Evolutionary conservation across 352 stramenopile genomes (phyloP), one percentile per base, ranked within the genome.

Genomic region (Plasmopara muralis): DNA sequence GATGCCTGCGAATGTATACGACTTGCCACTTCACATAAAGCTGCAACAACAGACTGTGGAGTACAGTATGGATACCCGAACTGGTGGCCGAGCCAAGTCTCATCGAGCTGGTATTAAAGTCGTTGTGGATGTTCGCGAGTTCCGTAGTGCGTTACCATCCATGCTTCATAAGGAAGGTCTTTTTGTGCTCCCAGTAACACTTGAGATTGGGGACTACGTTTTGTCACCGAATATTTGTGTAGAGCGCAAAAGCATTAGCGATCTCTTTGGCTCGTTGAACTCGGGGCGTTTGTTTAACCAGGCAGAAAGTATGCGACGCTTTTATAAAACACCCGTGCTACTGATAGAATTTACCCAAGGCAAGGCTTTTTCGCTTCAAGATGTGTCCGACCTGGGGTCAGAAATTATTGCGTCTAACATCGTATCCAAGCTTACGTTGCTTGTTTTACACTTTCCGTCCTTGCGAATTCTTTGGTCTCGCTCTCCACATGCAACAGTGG

Each of bases 191-290:
- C 95, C 97, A 7, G 77, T 97, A 13, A 98, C 95, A 16, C 70
- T 99, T 10, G 89, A 95, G 54, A 87, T 99, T 9, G 97, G 97
- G 6, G 97, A 99, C 69, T 99, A 98, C 66, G 94, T 99, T 7
- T 68, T 99, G 35, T 97, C 95, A 43, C 96, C 96, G 37, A 85
- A 98, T 16, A 95, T 99, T 55, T 98, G 93, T 60, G 80, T 99
- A 2, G 97, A 99, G 70, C 76, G 96, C 35, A 99, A 99, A 63
- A 92, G 73, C 55, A 76, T 93, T 39, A 89, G 78, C 55, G 97
- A 99, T 70, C 77, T 99, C n/a, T 98, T 97, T 60, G 86, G 93
- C 15, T 98, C 89, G 33, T 89, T 99, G 60, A 91, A 90, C 40
- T 98, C 85, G 33, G 96, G 97, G 5, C 69, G 97, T 48, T 76